Evolutionary conservation across 148 eudicot genomes (phyloP).

Genomic region (Heliosperma pusillum): DNA sequence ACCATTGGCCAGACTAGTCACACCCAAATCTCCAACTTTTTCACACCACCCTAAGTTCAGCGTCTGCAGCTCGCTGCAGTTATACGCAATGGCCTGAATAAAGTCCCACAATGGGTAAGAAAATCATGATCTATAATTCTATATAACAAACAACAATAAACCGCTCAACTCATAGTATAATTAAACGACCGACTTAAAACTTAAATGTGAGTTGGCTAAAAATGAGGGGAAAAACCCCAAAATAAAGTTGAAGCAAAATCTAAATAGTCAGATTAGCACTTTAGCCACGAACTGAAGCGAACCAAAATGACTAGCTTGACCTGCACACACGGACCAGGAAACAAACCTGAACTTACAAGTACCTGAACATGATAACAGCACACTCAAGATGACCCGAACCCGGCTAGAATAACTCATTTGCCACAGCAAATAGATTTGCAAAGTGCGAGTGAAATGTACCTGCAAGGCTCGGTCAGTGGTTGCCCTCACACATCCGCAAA

Average conservation of each 20-base stretch:
- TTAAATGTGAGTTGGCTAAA: no score
- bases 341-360: no score
- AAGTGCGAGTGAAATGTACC: conserved; percentile 35
- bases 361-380: not conserved
- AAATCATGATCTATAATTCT: not conserved
- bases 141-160: not conserved
- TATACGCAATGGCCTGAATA: conserved; percentile 76
- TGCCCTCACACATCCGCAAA: conserved; percentile 89
- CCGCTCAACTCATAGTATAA: no score
- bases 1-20: conserved; percentile 82
- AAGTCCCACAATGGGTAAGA: conserved; percentile 3
- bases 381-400: not conserved
- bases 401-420: not conserved
- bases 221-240: no score
- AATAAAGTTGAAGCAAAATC: not conserved
- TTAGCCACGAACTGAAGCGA: no score
- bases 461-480: conserved; percentile 84
- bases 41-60: conserved; percentile 96
- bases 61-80: conserved; percentile 67
- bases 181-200: no score
- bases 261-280: no score
- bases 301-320: not conserved
- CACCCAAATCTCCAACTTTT: conserved; percentile 75
- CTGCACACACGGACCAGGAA: not conserved
- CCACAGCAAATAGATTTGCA: not conserved